Evolutionary conservation across 495 filamentous ascomycete species (phyloP), one percentile per base, ranked within the genome.

Genomic region (Massariosphaeria phaeospora): DNA sequence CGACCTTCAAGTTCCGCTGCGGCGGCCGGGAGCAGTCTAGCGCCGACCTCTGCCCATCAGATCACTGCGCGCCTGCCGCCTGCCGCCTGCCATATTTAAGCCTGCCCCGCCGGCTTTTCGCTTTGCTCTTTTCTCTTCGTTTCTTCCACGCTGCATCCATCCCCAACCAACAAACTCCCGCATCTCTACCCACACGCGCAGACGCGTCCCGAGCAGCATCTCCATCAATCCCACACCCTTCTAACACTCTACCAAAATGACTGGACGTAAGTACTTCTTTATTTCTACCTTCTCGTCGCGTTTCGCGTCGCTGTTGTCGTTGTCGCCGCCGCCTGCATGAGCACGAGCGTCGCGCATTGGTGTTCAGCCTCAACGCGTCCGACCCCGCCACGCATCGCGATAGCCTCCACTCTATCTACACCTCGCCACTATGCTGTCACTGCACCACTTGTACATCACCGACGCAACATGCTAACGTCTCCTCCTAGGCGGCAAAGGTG

Each of bases 231-330:
- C 23, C 18, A 46, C 48, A 62, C 65, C 48, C 47, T 25, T 17
- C 33, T 40, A 61, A 64, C 51, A 43, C 18, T 18, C 27, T 18
- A 18, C 70, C 76, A 82, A 69, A 61, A 84, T 84, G 81, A 81
- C 81, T 83, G 81, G 81, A 75, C 81, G 81, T 84, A 73, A 82
- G 81, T 83, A 52, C 51, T 20, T 29, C 53, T 54, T 36, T 48
- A 52, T 46, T 55, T 49, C 51, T 39, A 29, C 53, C 44, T 55
- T 46, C 30, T 27, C 57, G 52, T 59, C 36, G 48, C 54, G 40
- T 53, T 48, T 42, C 36, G 31, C 36, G 52, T 53, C 33, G 43
- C 1, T 53, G 31, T 74, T 76, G 60, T 78, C 69, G 71, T 69
- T 66, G 59, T 35, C 34, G 54, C 31, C 40, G 57, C 41, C 29